Evolutionary conservation across 2,329 filamentous ascomycete species (phyloP), one percentile per base, ranked within the genome.

Genomic region (Cytospora chrysosperma): DNA sequence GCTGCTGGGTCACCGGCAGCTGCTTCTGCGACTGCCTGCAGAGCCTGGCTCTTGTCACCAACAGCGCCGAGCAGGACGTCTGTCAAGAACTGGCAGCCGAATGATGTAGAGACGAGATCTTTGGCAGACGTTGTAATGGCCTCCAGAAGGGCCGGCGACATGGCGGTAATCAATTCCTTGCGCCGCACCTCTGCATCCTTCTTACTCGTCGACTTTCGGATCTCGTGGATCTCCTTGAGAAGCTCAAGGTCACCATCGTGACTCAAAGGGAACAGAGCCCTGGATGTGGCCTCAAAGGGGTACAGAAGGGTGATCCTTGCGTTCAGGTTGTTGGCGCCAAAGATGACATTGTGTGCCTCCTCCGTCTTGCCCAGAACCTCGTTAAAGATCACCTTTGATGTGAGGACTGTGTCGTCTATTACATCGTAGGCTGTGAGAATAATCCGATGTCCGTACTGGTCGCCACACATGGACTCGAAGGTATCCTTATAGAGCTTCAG

Each of bases 321-420:
- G 68, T 88, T 86, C 43, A 86, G 79, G 70, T 93, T 86, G 68
- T 88, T 89, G 68, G 83, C 86, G 6, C 86, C 77, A 52, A 82
- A 82, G 24, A 90, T 77, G 56, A 92, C 79, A 66, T 89, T 89
- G 68, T 89, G 84, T 62, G 83, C 82, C 61, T 88, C 81, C 27
- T 84, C 81, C 65, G 87, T 85, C 71, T 91, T 90, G 67, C 88
- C 91, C 21, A 97, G 78, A 15, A 99, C 81, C 75, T 98, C 94
- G 0, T 91, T 83, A 76, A 97, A 92, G 68, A 99, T 90, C 34
- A 90, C 83, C 78, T 96, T 98, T 57, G 88, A 83, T 3, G 88
- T 91, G 72, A 97, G 82, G 68, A 96, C 93, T 12, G 95, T 99
- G 74, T 99, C 95, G 70, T 99, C 95, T 56, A 97, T 88, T 56